Base-by-base conservation (phyloP, 352 stramenopile species). In the Globisporangium recalcitrans region DNA sequence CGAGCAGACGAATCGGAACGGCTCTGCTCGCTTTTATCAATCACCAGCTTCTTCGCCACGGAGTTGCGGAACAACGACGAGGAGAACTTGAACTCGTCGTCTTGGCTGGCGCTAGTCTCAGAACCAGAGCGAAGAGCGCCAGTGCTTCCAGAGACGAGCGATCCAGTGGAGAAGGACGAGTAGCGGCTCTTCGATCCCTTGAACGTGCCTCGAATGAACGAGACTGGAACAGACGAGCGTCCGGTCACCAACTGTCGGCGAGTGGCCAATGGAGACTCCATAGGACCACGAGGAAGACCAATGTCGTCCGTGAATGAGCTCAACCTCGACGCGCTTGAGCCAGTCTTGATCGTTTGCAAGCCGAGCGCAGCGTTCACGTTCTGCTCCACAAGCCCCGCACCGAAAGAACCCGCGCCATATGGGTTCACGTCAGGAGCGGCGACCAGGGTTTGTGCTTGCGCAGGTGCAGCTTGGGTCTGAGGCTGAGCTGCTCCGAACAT, bases 201-300 rank as follows among this genome's bases (percentile, higher is more conserved):
- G 58, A 91, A 91, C 16, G 80, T 82, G 27, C 78, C 78, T 52
- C 82, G 82, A 14, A 91, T 85, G 60, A 89, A 91, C 16, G 82
- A 89, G 9, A 91, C 77, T 1, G 82, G 82, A 22, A 91, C 79
- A 1, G 79, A 70, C 29, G 86, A 72, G 29, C 75, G 77, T 8
- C 71, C 77, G 21, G 53, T 80, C 24, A 78, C 61, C 16, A 79
- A 69, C 68, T 85, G 80, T 21, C 81, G 78, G n/a, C 80, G 77
- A n/a, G 75, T 81, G 3, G 80, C 60, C 11, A 87, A 63, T 34
- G 76, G 65, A 22, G 71, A 75, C 58, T 89, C 82, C 58, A 89
- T 66, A 1, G 81, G 70, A 4, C 81, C 77, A 49, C 78, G 78
- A 0, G 80, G 78, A 29, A 92, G 70, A n/a, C 83, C 83, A 49